A percentile compares a stretch with the other conserved stretches of the same genome.
phyloP scores from a whole-genome alignment of 2,329 filamentous ascomycete species.

The Microcyclospora tardicrescens region DNA sequence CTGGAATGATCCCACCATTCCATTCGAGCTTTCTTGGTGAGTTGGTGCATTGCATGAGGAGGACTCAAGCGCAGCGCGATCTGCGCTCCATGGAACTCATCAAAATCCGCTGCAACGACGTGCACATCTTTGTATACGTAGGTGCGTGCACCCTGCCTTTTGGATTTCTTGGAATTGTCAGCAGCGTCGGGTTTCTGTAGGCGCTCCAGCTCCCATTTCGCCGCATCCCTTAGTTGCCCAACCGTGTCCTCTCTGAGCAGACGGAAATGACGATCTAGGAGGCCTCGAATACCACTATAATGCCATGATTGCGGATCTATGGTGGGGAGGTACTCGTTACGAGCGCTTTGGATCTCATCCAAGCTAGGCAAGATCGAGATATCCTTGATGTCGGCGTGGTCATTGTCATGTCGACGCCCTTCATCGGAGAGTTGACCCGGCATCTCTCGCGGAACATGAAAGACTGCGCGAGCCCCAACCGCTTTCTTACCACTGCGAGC shows the following conservation, averaged over 20 bases:
- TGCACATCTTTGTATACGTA: conserved; percentile 26
- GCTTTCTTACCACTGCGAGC: not conserved
- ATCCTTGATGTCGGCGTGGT: conserved; percentile 32
- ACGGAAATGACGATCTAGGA: conserved; percentile 44
- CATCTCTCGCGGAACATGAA: conserved; percentile 7
- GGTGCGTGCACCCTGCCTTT: conserved; percentile 17
- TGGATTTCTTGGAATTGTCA: not conserved
- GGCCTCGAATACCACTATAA: conserved; percentile 31
- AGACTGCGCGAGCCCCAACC: not conserved
- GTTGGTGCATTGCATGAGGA: conserved; percentile 21
- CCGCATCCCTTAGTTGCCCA: conserved; percentile 39
- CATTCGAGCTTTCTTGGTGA: conserved; percentile 21
- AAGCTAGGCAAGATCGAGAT: conserved; percentile 40
- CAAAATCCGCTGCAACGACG: conserved; percentile 22
- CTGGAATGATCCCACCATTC: conserved; percentile 41
- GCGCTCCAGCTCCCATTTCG: conserved; percentile 28
- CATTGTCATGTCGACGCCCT: conserved; percentile 38
- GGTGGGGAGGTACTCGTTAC: conserved; percentile 32
- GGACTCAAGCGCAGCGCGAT: conserved; percentile 36
- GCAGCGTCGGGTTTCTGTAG: conserved; percentile 13
- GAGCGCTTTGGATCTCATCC: conserved; percentile 32
- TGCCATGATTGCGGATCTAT: conserved; percentile 29
- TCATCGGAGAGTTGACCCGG: conserved; percentile 22
- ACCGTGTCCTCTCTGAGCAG: conserved; percentile 44
- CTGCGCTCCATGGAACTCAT: conserved; percentile 30